Conservation (phyloP, 2,329 filamentous ascomycete species). For the Fusarium sp. region DNA sequence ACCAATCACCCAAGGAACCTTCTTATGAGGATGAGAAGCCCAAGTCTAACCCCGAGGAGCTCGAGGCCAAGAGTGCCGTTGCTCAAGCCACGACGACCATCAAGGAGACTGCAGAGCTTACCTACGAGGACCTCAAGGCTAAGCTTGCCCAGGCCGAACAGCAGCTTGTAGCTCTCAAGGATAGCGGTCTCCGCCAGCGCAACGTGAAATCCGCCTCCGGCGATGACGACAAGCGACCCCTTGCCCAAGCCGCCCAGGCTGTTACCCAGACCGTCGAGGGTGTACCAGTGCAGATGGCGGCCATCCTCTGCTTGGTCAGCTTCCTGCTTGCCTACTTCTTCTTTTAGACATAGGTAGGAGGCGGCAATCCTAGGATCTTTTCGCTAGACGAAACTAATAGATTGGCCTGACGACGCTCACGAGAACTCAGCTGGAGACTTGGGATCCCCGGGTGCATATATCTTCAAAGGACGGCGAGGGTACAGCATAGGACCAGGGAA, state of each 20-base stretch:
- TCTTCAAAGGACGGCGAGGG: constrained; percentile 19
- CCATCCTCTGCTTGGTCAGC: constrained; percentile 85
- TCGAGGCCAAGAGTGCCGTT: constrained; percentile 50
- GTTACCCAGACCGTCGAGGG: constrained; percentile 74
- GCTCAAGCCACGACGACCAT: constrained; percentile 62
- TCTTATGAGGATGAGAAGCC: constrained; percentile 49
- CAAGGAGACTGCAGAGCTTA: constrained; percentile 58
- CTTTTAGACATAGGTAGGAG: constrained; percentile 72
- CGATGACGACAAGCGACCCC: constrained; percentile 65
- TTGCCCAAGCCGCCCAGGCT: constrained; percentile 66
- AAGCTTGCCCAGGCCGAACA: constrained; percentile 83
- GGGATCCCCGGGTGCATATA: constrained; percentile 29
- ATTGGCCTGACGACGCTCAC: constrained; percentile 41
- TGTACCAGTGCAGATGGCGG: constrained; percentile 88
- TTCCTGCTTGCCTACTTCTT: constrained; percentile 97
- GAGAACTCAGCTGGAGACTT: constrained; percentile 31
- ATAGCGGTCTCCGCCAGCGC: constrained; percentile 82
- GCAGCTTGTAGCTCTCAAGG: constrained; percentile 77
- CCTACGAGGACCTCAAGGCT: constrained; percentile 73
- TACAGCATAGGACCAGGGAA: constrained; percentile 36
- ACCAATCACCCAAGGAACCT: constrained; percentile 51
- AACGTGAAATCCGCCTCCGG: constrained; percentile 70
- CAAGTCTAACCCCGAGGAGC: constrained; percentile 45
- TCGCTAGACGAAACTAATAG: constrained; percentile 30
- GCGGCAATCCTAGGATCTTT: constrained; percentile 18